phyloP scores from a whole-genome alignment of 768 basidiomycete species.

The Candolleomyces efflorescens region DNA sequence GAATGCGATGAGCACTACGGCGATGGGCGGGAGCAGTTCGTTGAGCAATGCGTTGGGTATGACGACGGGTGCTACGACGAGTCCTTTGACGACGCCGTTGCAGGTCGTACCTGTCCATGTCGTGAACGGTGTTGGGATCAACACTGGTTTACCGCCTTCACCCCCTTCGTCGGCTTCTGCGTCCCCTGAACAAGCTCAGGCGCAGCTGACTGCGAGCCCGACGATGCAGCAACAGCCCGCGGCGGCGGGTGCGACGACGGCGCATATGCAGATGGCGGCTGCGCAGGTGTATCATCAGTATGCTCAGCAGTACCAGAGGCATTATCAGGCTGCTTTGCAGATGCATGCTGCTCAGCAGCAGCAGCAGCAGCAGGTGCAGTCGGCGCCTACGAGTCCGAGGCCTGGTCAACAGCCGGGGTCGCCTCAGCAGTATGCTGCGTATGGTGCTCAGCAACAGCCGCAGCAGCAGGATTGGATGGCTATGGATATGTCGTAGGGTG shows the following conservation, averaged over 20 bases:
- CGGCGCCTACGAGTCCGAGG: no score
- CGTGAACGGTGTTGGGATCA: slow-evolving; percentile 11
- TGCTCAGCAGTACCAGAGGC: slow-evolving; percentile 16
- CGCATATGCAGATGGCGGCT: slow-evolving; percentile 18
- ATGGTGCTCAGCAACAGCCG: not conserved
- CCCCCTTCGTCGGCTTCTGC: not conserved
- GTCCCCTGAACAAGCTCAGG: slow-evolving; percentile 14
- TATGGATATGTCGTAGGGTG: not conserved
- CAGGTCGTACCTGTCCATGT: slow-evolving; percentile 11
- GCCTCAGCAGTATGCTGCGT: not conserved
- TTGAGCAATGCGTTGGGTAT: not conserved
- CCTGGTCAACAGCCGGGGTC: not conserved
- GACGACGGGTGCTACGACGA: not conserved
- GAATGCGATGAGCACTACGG: not conserved
- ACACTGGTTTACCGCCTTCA: slow-evolving; percentile 7
- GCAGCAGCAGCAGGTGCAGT: not conserved
- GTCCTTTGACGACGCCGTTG: slow-evolving; percentile 13
- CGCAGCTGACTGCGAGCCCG: slow-evolving; percentile 11
- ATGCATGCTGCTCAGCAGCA: slow-evolving; percentile 1
- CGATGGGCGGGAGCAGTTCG: not conserved
- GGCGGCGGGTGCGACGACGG: slow-evolving; percentile 17
- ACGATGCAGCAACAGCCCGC: slow-evolving; percentile 10
- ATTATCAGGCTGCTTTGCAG: slow-evolving; percentile 16
- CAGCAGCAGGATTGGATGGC: slow-evolving; percentile 2
- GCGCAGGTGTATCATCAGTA: slow-evolving; percentile 10